Percentiles rank a stretch among this genome's conserved stretches.
Evolutionary conservation across 306 rosid genomes (phyloP).

Genomic region (Casuarina equisetifolia): DNA sequence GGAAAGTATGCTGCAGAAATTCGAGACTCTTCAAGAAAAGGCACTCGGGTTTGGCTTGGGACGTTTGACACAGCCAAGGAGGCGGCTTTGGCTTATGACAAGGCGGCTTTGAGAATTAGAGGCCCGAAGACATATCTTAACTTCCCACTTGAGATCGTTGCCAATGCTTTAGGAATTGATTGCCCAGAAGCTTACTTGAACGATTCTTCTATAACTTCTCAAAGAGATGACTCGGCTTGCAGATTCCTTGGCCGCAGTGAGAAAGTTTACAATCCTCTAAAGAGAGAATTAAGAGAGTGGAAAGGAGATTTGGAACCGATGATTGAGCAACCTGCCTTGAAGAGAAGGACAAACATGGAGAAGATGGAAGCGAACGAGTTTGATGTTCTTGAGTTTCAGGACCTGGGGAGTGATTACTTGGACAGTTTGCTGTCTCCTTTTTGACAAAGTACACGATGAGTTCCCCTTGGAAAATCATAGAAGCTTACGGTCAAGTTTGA

Average conservation of each 20-base stretch:
- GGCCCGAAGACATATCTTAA: constrained; percentile 78
- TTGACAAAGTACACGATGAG: constrained; percentile 30
- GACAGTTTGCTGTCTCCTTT: constrained; percentile 70
- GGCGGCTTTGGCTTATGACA: constrained; percentile 95
- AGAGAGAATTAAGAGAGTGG: constrained; percentile 42
- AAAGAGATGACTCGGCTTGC: constrained; percentile 13
- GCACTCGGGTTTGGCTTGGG: constrained; percentile 93
- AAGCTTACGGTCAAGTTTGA: neutral
- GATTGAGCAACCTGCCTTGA: constrained; percentile 38
- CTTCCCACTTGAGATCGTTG: constrained; percentile 67
- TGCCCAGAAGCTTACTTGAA: neutral
- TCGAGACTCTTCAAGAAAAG: constrained; percentile 76
- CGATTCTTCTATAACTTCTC: neutral
- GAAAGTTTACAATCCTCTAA: constrained; percentile 25
- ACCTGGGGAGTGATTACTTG: constrained; percentile 79
- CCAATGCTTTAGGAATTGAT: constrained; percentile 40
- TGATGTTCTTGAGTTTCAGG: constrained; percentile 72
- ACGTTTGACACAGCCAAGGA: constrained; percentile 86
- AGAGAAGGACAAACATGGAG: constrained; percentile 41
- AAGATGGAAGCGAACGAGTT: constrained; percentile 35
- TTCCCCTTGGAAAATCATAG: neutral
- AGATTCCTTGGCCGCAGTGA: constrained; percentile 5
- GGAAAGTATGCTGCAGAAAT: constrained; percentile 96
- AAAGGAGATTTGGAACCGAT: constrained; percentile 34
- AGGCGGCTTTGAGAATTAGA: constrained; percentile 88